Base-by-base conservation (phyloP, 2,329 filamentous ascomycete genomes). In the Camptophora hylomeconis region DNA sequence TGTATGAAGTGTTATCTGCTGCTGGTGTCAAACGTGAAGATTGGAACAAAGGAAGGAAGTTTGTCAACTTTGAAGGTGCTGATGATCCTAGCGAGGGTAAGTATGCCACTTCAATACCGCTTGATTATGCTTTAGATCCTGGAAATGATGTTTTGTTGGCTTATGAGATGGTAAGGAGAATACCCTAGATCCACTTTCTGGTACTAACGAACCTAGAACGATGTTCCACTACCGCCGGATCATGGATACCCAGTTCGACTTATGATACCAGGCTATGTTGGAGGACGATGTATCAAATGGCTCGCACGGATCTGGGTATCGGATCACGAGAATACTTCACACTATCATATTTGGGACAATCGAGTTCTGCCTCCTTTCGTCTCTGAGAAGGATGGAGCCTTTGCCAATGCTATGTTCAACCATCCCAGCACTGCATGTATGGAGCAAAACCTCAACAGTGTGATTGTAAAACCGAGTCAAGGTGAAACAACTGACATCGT, bases 301-400 rank as follows among this genome's bases (percentile, higher is more conserved):
- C 40, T 61, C 16, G 41, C 44, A 16, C 52, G 40, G 21, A 48
- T 60, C 22, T 59, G 55, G 56, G 40, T 56, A 16, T 49, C 46
- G 2, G 53, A 61, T 10, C 28, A 51, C 5, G 57, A 60, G 31
- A 61, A 58, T 26, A 44, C 52, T 13, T 53, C 44, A 17, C 44
- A 60, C 28, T 61, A 65, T 36, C 63, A 67, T 38, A 53, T 63
- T 19, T 65, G 57, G 48, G 63, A 67, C 32, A 67, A 67, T 34
- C 47, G 61, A 7, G 55, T 64, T 5, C 40, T 62, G 12, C 64
- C 61, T 3, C 47, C 47, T 7, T 67, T 65, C 34, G 50, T 69
- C 9, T 61, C 52, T 0, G 60, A 65, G 24, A 60, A 57, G 26
- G 59, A 65, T 28, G 58, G 61, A 4, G 56, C 60, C 9, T 57